Percentiles rank a stretch among this genome's conserved stretches.
Evolutionary conservation across 1,284 basidiomycete species (phyloP).

Genomic region (Earliella scabrosa): DNA sequence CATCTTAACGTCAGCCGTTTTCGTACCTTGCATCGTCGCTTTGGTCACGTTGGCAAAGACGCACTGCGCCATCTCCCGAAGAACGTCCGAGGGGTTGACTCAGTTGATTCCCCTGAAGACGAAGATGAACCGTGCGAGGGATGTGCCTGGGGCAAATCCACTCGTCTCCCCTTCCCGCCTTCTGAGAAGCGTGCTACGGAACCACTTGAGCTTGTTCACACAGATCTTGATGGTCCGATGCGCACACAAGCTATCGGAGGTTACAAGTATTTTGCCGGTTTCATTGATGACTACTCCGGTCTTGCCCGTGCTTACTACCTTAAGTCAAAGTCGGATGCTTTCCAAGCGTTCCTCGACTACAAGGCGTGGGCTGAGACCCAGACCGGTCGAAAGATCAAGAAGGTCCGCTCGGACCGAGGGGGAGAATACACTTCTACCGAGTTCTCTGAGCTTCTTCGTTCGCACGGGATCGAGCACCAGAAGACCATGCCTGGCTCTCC

Average conservation of each 20-base stretch:
- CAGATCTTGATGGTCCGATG: constrained; percentile 25
- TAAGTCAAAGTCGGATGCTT: constrained; percentile 1
- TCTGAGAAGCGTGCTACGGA: constrained; percentile 10
- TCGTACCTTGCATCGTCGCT: background rate
- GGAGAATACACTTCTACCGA: too few relatives aligned
- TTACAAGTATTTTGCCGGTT: background rate
- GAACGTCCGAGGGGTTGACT: background rate
- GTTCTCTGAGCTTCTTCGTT: too few relatives aligned
- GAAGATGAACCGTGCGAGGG: background rate
- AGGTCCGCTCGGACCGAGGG: too few relatives aligned
- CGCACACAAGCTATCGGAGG: background rate
- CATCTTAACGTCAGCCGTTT: too few relatives aligned
- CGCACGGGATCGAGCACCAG: too few relatives aligned
- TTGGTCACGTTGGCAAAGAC: background rate
- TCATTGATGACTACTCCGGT: constrained; percentile 2
- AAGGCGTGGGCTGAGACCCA: too few relatives aligned
- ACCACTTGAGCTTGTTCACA: constrained; percentile 30
- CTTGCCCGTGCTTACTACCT: background rate
- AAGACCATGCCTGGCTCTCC: too few relatives aligned
- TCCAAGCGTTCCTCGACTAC: background rate
- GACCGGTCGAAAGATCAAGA: too few relatives aligned
- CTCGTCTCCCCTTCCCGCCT: background rate
- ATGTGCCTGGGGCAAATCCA: constrained; percentile 2
- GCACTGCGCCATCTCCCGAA: background rate
- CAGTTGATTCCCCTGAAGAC: background rate